Conservation (phyloP, 805 yeast genomes). For the Novakomyces olei region DNA sequence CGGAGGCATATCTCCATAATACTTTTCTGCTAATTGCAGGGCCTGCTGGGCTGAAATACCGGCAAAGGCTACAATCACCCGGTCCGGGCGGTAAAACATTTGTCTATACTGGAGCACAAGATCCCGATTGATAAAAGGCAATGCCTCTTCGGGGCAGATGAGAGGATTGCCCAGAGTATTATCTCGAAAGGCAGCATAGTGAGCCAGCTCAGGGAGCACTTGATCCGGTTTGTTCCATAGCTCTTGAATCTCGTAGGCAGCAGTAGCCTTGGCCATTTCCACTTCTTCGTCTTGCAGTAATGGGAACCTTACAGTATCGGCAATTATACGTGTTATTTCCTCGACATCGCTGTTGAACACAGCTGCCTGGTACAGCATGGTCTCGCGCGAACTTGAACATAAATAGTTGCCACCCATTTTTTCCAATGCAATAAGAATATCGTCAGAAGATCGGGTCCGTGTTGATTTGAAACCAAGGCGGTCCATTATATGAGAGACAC, state of each 20-base stretch:
- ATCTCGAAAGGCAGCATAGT: slow-evolving; percentile 51
- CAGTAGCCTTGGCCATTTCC: slow-evolving; percentile 46
- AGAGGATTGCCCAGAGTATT: slow-evolving; percentile 72
- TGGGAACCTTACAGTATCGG: slow-evolving; percentile 63
- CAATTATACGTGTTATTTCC: slow-evolving; percentile 48
- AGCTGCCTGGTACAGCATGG: slow-evolving; percentile 82
- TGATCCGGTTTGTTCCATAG: slow-evolving; percentile 65
- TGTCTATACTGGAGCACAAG: slow-evolving; percentile 39
- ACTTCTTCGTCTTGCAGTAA: slow-evolving; percentile 45
- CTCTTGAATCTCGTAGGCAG: slow-evolving; percentile 64
- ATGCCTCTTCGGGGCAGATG: slow-evolving; percentile 50
- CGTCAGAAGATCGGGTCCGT: slow-evolving; percentile 13
- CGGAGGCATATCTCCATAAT: slow-evolving; percentile 33
- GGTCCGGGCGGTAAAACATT: slow-evolving; percentile 52
- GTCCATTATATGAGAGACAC: slow-evolving; percentile 66
- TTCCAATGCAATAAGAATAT: slow-evolving; percentile 57
- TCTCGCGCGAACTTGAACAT: slow-evolving; percentile 80
- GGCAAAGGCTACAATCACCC: slow-evolving; percentile 65
- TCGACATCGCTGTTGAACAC: slow-evolving; percentile 74
- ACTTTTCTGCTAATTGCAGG: slow-evolving; percentile 33
- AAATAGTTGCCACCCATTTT: slow-evolving; percentile 81
- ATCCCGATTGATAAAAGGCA: slow-evolving; percentile 31
- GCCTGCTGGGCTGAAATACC: slow-evolving; percentile 63
- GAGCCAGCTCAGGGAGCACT: slow-evolving; percentile 74
- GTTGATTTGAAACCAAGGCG: slow-evolving; percentile 39